Conservation (phyloP, 176 grass and related monocot species). For the Pontederia crassipes region DNA sequence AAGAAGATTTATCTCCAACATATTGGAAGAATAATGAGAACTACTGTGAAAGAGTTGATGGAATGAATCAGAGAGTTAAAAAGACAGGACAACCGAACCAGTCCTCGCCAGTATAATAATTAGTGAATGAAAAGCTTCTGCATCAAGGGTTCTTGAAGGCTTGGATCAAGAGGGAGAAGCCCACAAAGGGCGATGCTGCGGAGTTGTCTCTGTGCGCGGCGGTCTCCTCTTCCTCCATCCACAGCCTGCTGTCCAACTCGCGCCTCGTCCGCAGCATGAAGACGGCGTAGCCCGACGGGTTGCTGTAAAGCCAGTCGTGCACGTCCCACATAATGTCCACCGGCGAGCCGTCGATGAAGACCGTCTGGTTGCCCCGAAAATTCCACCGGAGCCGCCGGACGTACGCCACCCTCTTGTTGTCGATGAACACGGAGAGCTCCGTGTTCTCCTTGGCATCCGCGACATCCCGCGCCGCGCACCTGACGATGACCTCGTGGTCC, state of each 20-base stretch:
- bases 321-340: slow-evolving; percentile 96
- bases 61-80: no score
- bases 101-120: neutral
- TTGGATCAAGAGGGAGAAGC: slow-evolving; percentile 7
- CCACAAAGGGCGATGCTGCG: neutral
- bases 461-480: slow-evolving; percentile 12
- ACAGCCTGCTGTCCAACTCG: slow-evolving; percentile 7
- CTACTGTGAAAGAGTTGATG: no score
- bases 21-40: no score
- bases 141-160: slow-evolving; percentile 1
- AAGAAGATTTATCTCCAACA: no score
- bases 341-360: slow-evolving; percentile 50
- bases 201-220: no score
- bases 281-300: neutral
- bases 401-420: slow-evolving; percentile 53
- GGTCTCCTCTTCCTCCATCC: neutral
- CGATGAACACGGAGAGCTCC: slow-evolving; percentile 54
- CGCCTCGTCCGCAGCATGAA: slow-evolving; percentile 4
- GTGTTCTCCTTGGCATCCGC: slow-evolving; percentile 25
- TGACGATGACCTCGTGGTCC: slow-evolving; percentile 4
- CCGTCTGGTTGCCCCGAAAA: slow-evolving; percentile 66
- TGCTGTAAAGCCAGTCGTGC: slow-evolving; percentile 76
- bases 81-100: neutral
- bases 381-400: slow-evolving; percentile 60
- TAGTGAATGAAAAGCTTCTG: no score